Evolutionary conservation across 768 basidiomycete species (phyloP), one percentile per base, ranked within the genome.

Genomic region (Tylopilus sp.): DNA sequence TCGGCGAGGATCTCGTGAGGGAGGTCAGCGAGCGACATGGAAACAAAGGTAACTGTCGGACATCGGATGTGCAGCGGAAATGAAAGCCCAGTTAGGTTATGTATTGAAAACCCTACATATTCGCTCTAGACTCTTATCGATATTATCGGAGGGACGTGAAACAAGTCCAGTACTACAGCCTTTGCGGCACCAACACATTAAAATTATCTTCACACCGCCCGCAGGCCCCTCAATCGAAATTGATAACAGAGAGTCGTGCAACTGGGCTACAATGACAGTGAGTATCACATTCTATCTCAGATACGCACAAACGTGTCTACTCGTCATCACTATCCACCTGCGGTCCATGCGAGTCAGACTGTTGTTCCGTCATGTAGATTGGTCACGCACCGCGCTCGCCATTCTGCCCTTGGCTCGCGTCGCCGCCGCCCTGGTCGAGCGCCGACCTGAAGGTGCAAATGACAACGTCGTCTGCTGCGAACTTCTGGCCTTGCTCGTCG

Each of bases 371-470:
- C 6, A 40, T 18, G 7, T 3, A 42, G 8, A 31, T 13, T 15
- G 12, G 25, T 42, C 46, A 68, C 74, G 52, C 44, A 79, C 77
- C 48, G 66, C 64, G 33, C 60, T 70, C 3, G 80, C 77, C 69
- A 86, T 79, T 68, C 72, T 88, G 39, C 79, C 78, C 59, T 75
- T 80, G 10, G 89, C 85, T 59, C 74, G 82, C 17, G 81, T 75
- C 7, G 89, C 88, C 13, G 89, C 88, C 0, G 85, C 77, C 47
- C 88, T 69, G 1, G 82, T 80, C 15, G 82, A 78, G 30, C 59
- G 66, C 8, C 83, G 72, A 7, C 79, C 78, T 26, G 76, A 74
- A 10, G 87, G 82, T 0, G 82, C 79, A 55, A 90, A 90, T 31
- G 70, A 79, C 48, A 90, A 66, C 39, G 81, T 85, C 1, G 75